Evolutionary conservation across 768 basidiomycete species (phyloP).

Genomic region (Chalciporus sphaerocephalus): DNA sequence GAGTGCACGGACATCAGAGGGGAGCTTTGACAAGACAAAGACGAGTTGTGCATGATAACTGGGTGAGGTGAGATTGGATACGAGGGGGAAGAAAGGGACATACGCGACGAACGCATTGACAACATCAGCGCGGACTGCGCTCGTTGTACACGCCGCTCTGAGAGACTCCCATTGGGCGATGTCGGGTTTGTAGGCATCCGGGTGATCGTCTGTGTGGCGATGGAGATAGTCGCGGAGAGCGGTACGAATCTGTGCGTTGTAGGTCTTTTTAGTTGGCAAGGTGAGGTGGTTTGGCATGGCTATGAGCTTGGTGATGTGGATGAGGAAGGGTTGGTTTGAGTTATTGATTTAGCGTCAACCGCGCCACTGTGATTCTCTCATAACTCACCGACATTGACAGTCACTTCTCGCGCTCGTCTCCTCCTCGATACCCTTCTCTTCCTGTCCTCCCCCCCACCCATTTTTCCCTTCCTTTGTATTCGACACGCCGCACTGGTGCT

Average conservation of each 20-base stretch:
- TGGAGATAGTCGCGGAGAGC: slow-evolving; percentile 63
- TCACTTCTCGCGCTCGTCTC: slow-evolving; percentile 15
- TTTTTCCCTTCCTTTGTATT: neutral
- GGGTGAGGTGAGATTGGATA: slow-evolving; percentile 5
- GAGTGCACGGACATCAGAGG: slow-evolving; percentile 54
- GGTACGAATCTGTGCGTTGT: slow-evolving; percentile 48
- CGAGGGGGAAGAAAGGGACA: slow-evolving; percentile 23
- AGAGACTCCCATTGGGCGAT: slow-evolving; percentile 66
- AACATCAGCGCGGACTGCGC: slow-evolving; percentile 52
- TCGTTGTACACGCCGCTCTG: slow-evolving; percentile 52
- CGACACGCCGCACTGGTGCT: slow-evolving; percentile 38
- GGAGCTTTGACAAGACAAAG: slow-evolving; percentile 80
- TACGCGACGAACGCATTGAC: slow-evolving; percentile 55
- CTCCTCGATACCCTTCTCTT: slow-evolving; percentile 36
- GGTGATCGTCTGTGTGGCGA: slow-evolving; percentile 67
- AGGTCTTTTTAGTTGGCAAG: slow-evolving; percentile 72
- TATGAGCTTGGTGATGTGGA: neutral
- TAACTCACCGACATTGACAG: slow-evolving; percentile 5
- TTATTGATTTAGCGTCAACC: no score
- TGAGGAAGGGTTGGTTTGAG: no score
- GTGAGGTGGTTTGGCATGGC: slow-evolving; percentile 73
- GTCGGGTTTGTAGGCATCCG: slow-evolving; percentile 80
- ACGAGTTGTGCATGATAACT: slow-evolving; percentile 92
- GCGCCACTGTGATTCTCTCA: slow-evolving; percentile 15
- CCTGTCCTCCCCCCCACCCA: neutral